Evolutionary conservation across 345 rosid genomes (phyloP), one percentile per base, ranked within the genome.

Genomic region (Turritis glabra): DNA sequence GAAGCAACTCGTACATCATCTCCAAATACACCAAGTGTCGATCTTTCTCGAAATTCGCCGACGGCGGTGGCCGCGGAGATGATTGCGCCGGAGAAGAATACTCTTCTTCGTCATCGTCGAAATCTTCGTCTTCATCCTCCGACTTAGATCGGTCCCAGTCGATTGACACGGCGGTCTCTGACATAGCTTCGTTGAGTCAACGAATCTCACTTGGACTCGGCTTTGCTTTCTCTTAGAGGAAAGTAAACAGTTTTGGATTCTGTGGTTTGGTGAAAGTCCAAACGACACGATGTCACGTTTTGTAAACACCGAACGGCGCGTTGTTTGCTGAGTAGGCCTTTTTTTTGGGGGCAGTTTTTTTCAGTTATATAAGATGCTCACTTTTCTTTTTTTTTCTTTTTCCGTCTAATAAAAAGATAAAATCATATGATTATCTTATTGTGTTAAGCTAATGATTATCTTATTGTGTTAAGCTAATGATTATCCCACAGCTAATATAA

Each of bases 1-100:
- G 94, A 57, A 95, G 64, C 84, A 89, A 27, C 74, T 84, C 80
- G 79, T 88, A 90, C 97, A 90, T 87, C 99, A 89, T 89, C 86
- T 79, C 65, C 54, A 89, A 55, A 83, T 46, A 95, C 32, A 76
- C 26, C 75, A 86, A 82, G 83, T 92, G 99, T 37, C 78, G 76
- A 22, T 86, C 93, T 65, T 78, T 79, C 25, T 86, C 86, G 69
- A 94, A 86, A 69, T 46, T 57, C 18, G 74, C 15, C 9, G 73
- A 41, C n/a, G 66, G 32, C 8, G 73, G 64, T 7, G 83, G 61
- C 4, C 43, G 17, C 0, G 78, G 67, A 8, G 79, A 63, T 6
- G 77, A 68, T 54, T 74, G 67, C 3, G 63, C 19, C 61, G 80
- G 75, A 13, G 80, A 19, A n/a, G 75, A 64, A 22, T 72, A 78